Evolutionary conservation across 179 eudicot species (phyloP).

Genomic region (Beta macrorhiza): DNA sequence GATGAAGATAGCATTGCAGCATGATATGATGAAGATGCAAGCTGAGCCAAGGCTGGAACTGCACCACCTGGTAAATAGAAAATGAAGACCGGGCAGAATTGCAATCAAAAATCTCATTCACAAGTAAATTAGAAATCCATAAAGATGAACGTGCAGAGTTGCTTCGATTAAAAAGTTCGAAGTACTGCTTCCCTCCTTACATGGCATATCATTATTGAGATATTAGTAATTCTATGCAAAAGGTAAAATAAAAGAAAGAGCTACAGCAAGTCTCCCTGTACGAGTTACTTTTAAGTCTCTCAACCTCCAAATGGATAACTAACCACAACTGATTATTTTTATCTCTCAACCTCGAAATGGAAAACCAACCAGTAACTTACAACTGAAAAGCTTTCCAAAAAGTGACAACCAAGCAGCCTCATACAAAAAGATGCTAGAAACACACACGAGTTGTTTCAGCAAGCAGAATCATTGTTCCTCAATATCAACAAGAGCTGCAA

Average conservation of each 20-base stretch:
- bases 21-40: slow-evolving; percentile 72
- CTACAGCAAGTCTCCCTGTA: not conserved
- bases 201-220: not conserved
- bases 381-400: not conserved
- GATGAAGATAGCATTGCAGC: slow-evolving; percentile 52
- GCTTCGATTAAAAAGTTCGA: not conserved
- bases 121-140: not conserved
- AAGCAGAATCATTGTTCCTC: too few species aligned
- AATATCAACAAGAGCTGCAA: not conserved
- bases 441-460: too few species aligned
- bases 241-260: not conserved
- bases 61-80: slow-evolving; percentile 55
- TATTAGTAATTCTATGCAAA: not conserved
- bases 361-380: not conserved
- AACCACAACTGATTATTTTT: not conserved
- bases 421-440: too few species aligned
- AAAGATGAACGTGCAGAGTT: not conserved
- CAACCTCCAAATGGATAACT: not conserved
- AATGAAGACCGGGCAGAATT: not conserved
- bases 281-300: not conserved
- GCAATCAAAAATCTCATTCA: slow-evolving; percentile 6
- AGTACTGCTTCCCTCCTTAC: not conserved
- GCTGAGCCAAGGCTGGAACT: slow-evolving; percentile 72
- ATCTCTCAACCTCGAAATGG: not conserved
- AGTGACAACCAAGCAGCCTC: too few species aligned